Percentiles rank a stretch among this genome's conserved stretches.
phyloP scores from a whole-genome alignment of 1,284 basidiomycete species.

The Cryptococcus sp. region DNA sequence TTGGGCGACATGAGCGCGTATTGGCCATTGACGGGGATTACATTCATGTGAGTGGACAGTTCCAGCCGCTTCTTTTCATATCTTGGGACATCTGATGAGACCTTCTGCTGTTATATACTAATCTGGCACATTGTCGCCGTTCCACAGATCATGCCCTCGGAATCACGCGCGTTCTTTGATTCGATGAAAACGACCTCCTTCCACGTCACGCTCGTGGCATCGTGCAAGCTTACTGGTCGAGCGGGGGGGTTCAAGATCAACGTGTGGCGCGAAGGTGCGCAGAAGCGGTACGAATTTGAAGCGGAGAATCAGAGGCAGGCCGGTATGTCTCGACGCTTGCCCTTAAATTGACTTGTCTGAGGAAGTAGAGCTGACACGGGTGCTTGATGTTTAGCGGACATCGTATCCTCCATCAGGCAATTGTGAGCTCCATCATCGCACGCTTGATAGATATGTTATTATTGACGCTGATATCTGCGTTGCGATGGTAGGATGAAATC shows the following conservation, averaged over 20 bases:
- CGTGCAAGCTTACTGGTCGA: constrained; percentile 80
- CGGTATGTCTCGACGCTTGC: constrained; percentile 57
- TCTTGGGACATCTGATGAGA: not conserved
- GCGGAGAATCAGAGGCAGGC: constrained; percentile 82
- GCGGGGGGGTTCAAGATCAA: constrained; percentile 82
- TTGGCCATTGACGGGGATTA: constrained; percentile 95
- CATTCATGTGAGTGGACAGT: constrained; percentile 68
- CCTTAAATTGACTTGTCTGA: not conserved
- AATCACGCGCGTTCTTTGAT: constrained; percentile 80
- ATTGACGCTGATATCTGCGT: constrained; percentile 1
- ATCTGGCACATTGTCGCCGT: not conserved
- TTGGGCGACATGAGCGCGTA: constrained; percentile 85
- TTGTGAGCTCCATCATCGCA: constrained; percentile 34
- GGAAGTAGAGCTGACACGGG: not conserved
- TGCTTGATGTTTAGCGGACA: constrained; percentile 35
- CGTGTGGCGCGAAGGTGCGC: constrained; percentile 66
- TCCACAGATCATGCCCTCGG: constrained; percentile 79
- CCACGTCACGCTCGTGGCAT: constrained; percentile 82
- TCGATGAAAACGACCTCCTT: constrained; percentile 87
- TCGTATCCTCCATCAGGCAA: constrained; percentile 41
- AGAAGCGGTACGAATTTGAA: constrained; percentile 96
- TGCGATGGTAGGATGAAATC: constrained; percentile 34
- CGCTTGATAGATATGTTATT: not conserved
- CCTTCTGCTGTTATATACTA: not conserved
- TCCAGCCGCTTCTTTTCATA: not conserved